Conservation (phyloP, 768 basidiomycete species). For the Trametes cubensis region DNA sequence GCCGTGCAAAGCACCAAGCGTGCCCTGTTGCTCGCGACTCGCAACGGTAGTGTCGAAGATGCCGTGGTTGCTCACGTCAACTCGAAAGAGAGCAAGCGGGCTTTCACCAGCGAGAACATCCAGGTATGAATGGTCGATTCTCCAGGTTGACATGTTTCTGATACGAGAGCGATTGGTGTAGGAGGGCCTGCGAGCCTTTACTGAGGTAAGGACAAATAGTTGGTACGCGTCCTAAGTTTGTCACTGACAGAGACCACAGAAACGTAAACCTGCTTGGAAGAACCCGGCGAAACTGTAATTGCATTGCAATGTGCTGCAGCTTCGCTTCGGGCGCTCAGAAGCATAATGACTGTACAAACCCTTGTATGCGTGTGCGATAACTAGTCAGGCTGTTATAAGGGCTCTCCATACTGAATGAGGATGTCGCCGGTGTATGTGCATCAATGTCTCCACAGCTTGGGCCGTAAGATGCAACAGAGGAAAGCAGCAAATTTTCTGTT, state of each 20-base stretch:
- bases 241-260: conserved; percentile 34
- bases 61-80: conserved; percentile 49
- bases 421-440: too few relatives aligned
- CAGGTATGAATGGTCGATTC: conserved; percentile 48
- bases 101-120: conserved; percentile 69
- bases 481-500: too few relatives aligned
- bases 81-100: conserved; percentile 51
- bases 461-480: too few relatives aligned
- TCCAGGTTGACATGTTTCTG: neutral
- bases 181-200: conserved; percentile 75
- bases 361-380: too few relatives aligned
- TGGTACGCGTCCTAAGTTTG: neutral
- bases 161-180: conserved; percentile 27
- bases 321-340: neutral
- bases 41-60: conserved; percentile 54
- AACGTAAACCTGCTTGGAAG: conserved; percentile 54
- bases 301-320: neutral
- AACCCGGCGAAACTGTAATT: conserved; percentile 58
- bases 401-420: too few relatives aligned
- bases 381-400: too few relatives aligned
- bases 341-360: too few relatives aligned
- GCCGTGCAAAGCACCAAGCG: conserved; percentile 76
- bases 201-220: conserved; percentile 48
- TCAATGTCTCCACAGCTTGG: too few relatives aligned
- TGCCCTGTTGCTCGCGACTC: conserved; percentile 57